phyloP scores from a whole-genome alignment of 2,329 filamentous ascomycete genomes.

The Penicillium sp. region DNA sequence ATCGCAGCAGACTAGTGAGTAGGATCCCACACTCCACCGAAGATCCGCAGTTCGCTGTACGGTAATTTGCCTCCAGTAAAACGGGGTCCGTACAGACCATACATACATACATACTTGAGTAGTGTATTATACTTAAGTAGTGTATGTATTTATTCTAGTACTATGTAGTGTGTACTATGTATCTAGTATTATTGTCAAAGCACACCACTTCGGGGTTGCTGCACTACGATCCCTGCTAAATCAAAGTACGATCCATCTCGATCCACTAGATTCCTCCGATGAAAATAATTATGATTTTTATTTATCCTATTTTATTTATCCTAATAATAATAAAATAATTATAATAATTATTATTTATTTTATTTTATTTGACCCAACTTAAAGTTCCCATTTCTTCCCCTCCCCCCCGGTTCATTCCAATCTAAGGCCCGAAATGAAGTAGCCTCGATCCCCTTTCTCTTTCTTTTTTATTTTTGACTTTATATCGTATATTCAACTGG shows the following conservation, averaged over 20 bases:
- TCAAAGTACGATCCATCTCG: constrained; percentile 17
- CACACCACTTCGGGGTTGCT: not conserved
- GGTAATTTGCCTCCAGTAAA: constrained; percentile 27
- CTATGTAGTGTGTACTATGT: too few species aligned
- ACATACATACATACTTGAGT: not conserved
- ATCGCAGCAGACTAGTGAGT: constrained; percentile 21
- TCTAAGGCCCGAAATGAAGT: constrained; percentile 27
- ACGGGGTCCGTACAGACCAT: constrained; percentile 6
- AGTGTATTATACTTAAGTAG: too few species aligned
- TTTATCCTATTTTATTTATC: constrained; percentile 1
- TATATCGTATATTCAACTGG: too few species aligned
- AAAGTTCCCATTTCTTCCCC: not conserved
- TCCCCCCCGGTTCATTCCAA: constrained; percentile 22
- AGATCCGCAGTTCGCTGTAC: constrained; percentile 28
- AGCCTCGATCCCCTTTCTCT: constrained; percentile 27
- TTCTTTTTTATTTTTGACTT: constrained; percentile 11
- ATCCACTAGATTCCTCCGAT: constrained; percentile 25
- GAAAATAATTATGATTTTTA: constrained; percentile 13
- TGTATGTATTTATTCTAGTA: too few species aligned
- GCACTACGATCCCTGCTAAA: constrained; percentile 3
- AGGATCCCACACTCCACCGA: constrained; percentile 18
- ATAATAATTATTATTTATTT: constrained; percentile 10
- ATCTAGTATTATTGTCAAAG: too few species aligned
- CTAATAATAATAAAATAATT: constrained; percentile 15
- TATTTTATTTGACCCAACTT: not conserved